Evolutionary conservation across 108 stramenopile genomes (phyloP).

Genomic region (Cyclotella atomus): DNA sequence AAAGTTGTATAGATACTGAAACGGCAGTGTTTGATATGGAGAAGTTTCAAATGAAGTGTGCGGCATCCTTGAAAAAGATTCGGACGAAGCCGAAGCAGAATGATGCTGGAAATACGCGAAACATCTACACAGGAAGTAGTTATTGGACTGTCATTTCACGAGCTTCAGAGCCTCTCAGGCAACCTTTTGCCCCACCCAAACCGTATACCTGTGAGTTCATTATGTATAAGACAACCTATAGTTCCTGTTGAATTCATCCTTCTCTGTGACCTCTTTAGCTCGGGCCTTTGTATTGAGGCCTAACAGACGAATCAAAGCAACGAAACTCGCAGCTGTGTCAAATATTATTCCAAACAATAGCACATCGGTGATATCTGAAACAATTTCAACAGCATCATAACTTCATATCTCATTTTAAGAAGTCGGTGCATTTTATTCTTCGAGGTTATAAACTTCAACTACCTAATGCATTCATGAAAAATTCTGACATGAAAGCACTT

Average conservation of each 20-base stretch:
- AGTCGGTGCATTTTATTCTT: background rate
- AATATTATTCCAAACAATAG: too few relatives aligned
- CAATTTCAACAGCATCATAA: too few relatives aligned
- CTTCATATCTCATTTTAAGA: too few relatives aligned
- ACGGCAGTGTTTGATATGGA: constrained; percentile 70
- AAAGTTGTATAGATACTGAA: constrained; percentile 54
- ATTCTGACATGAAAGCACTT: constrained; percentile 32
- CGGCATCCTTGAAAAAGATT: constrained; percentile 1
- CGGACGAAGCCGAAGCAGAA: background rate
- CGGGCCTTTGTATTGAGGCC: background rate
- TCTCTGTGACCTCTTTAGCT: background rate
- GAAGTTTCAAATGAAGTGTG: constrained; percentile 56
- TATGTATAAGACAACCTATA: background rate
- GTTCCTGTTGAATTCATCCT: too few relatives aligned
- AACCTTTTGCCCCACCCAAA: constrained; percentile 68
- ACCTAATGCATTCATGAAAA: background rate
- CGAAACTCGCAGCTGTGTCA: constrained; percentile 17
- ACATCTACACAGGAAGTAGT: constrained; percentile 50
- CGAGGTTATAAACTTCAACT: background rate
- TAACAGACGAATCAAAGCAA: constrained; percentile 26
- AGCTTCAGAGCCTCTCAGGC: constrained; percentile 19
- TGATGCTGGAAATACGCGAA: too few relatives aligned
- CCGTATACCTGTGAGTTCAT: constrained; percentile 40
- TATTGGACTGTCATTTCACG: constrained; percentile 73
- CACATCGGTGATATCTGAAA: too few relatives aligned